Conservation (phyloP, 164 flowering plant genomes). For the Piper betle region DNA sequence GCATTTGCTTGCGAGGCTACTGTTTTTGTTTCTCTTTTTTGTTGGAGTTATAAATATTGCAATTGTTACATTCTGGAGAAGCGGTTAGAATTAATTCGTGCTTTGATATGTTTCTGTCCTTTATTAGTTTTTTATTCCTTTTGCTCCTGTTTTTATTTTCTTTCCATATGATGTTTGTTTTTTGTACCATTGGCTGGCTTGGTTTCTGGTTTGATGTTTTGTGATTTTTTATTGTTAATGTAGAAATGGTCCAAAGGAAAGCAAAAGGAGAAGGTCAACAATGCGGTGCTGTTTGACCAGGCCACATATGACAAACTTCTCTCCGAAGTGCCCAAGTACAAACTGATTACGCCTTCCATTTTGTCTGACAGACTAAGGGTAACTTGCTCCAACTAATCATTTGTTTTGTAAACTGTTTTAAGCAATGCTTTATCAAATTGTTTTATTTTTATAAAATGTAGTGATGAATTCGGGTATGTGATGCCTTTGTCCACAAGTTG, state of each 20-base stretch:
- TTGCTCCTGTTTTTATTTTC: not conserved
- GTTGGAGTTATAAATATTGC: too few relatives aligned
- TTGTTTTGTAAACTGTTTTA: too few relatives aligned
- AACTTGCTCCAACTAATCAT: not conserved
- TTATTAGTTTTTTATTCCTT: too few relatives aligned
- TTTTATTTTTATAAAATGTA: too few relatives aligned
- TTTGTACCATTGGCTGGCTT: not conserved
- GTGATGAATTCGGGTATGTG: too few relatives aligned
- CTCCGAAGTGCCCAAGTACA: constrained; percentile 32
- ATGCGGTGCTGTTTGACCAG: constrained; percentile 36
- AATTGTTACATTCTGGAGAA: too few relatives aligned
- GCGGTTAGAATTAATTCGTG: too few relatives aligned
- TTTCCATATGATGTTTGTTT: not conserved
- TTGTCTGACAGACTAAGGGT: constrained; percentile 36
- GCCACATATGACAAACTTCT: constrained; percentile 36
- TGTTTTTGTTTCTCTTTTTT: too few relatives aligned
- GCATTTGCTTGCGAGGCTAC: too few relatives aligned
- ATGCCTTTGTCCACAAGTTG: too few relatives aligned
- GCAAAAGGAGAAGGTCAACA: constrained; percentile 26
- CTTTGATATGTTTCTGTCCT: not conserved
- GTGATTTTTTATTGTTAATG: not conserved
- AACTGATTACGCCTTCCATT: constrained; percentile 35
- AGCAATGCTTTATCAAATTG: too few relatives aligned
- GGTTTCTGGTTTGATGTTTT: not conserved
- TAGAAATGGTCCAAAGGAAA: constrained; percentile 16